A percentile compares a stretch with the other conserved stretches of the same genome.
Evolutionary conservation across 2,329 filamentous ascomycete species (phyloP).

Genomic region (Salinomyces thailandicus): DNA sequence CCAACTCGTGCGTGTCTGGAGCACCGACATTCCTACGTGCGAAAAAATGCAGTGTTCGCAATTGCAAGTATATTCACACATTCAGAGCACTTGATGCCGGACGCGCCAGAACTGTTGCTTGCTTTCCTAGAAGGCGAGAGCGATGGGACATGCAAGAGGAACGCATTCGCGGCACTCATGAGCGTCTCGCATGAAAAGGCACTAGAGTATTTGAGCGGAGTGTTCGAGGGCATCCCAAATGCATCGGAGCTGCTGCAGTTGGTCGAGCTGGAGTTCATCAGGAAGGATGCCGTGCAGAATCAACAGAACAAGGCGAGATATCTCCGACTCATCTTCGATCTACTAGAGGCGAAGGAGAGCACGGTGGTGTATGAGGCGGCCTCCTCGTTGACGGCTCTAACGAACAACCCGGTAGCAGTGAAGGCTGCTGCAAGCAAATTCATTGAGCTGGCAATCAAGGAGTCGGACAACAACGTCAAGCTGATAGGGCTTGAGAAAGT

Average conservation of each 20-base stretch:
- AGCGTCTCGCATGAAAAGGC: slow-evolving; percentile 92
- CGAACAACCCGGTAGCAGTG: slow-evolving; percentile 91
- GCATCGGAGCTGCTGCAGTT: slow-evolving; percentile 89
- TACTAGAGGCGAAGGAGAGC: slow-evolving; percentile 82
- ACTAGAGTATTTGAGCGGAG: slow-evolving; percentile 71
- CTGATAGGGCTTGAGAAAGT: slow-evolving; percentile 94
- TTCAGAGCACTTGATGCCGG: slow-evolving; percentile 83
- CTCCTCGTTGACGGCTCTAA: slow-evolving; percentile 84
- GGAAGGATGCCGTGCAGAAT: slow-evolving; percentile 93
- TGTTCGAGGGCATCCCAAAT: slow-evolving; percentile 89
- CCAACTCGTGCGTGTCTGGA: slow-evolving; percentile 87
- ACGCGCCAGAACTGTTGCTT: slow-evolving; percentile 84
- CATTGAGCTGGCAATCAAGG: slow-evolving; percentile 93
- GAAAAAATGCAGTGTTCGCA: slow-evolving; percentile 95
- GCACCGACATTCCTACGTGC: slow-evolving; percentile 92
- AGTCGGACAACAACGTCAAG: slow-evolving; percentile 98
- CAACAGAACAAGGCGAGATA: slow-evolving; percentile 92
- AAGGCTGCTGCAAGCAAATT: slow-evolving; percentile 94
- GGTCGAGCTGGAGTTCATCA: slow-evolving; percentile 91
- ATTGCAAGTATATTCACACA: slow-evolving; percentile 86
- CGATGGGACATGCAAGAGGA: slow-evolving; percentile 93
- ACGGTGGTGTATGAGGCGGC: slow-evolving; percentile 97
- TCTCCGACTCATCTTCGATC: slow-evolving; percentile 86
- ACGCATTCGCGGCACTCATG: slow-evolving; percentile 84
- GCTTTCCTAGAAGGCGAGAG: slow-evolving; percentile 83